Evolutionary conservation across 768 basidiomycete genomes (phyloP), one percentile per base, ranked within the genome.

Genomic region (Filobasidium floriforme): DNA sequence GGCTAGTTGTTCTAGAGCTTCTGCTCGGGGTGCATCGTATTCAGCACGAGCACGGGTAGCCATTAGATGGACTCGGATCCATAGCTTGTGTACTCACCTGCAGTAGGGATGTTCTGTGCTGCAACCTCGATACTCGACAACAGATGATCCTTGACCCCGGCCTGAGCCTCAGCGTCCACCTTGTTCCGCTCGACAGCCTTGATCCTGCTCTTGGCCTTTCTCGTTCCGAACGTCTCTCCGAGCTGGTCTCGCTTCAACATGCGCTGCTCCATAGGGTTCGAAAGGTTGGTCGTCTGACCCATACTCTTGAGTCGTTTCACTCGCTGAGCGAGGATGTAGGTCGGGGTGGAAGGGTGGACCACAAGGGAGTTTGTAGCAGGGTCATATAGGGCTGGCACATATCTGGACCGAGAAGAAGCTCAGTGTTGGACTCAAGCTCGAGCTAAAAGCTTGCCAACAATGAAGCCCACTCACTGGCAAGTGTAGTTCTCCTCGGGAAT

Each of bases 191-290:
- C 92, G 62, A 84, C 84, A 4, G 91, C 88, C 61, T 85, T 85
- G 73, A 97, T 92, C 32, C 85, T 86, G 11, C 85, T 85, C 77
- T 90, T 88, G 54, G 92, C 90, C 76, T 96, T 98, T 80, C 92
- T 90, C 28, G 92, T 94, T 24, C 94, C 94, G 70, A 99, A 99
- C 0, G 89, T 85, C 76, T 92, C 88, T 40, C 94, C 92, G 1
- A 99, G 84, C n/a, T 85, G 82, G 63, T 84, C 89, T 49, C 87
- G 83, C 18, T 87, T 87, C 60, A 86, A 83, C 46, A 83, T 80
- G 65, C 84, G 85, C 66, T 86, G 46, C 41, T 65, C 54, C 37
- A 41, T 52, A 10, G 62, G 46, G 51, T 41, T 44, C 26, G 59
- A 41, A 60, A 60, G 9, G 15, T 41, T 29, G 43, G 37, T 41